Evolutionary conservation across 352 stramenopile species (phyloP).

Genomic region (Thraustotheca clavata): DNA sequence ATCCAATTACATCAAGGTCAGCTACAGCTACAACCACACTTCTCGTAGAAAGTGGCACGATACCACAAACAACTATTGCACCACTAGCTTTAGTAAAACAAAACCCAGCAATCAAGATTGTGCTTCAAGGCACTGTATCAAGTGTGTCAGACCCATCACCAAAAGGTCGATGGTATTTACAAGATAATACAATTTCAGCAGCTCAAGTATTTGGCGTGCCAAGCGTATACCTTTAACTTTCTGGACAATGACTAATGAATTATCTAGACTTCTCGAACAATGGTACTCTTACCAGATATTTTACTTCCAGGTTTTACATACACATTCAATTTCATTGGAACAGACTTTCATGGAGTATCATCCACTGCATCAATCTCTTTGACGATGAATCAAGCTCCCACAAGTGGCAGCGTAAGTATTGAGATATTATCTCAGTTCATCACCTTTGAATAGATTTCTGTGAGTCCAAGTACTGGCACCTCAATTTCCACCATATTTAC

Average conservation of each 20-base stretch:
- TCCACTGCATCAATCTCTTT: slow-evolving; percentile 38
- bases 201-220: slow-evolving; percentile 37
- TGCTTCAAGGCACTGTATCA: slow-evolving; percentile 38
- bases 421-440: neutral
- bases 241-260: too few relatives aligned
- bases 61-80: slow-evolving; percentile 45
- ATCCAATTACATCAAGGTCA: slow-evolving; percentile 29
- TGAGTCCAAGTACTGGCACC: slow-evolving; percentile 36
- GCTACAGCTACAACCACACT: slow-evolving; percentile 34
- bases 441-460: slow-evolving; percentile 24
- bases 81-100: slow-evolving; percentile 35
- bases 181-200: slow-evolving; percentile 26
- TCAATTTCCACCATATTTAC: slow-evolving; percentile 47
- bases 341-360: slow-evolving; percentile 34
- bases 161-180: slow-evolving; percentile 36
- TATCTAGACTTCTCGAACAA: slow-evolving; percentile 25
- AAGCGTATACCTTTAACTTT: slow-evolving; percentile 19
- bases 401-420: slow-evolving; percentile 28
- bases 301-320: slow-evolving; percentile 39
- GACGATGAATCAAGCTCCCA: slow-evolving; percentile 41
- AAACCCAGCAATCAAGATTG: slow-evolving; percentile 44
- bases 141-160: slow-evolving; percentile 39
- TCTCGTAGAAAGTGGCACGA: slow-evolving; percentile 38
- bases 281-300: slow-evolving; percentile 40
- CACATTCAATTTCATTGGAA: slow-evolving; percentile 38